Evolutionary conservation across 306 rosid genomes (phyloP), one percentile per base, ranked within the genome.

Genomic region (Heteromeles arbutifolia): DNA sequence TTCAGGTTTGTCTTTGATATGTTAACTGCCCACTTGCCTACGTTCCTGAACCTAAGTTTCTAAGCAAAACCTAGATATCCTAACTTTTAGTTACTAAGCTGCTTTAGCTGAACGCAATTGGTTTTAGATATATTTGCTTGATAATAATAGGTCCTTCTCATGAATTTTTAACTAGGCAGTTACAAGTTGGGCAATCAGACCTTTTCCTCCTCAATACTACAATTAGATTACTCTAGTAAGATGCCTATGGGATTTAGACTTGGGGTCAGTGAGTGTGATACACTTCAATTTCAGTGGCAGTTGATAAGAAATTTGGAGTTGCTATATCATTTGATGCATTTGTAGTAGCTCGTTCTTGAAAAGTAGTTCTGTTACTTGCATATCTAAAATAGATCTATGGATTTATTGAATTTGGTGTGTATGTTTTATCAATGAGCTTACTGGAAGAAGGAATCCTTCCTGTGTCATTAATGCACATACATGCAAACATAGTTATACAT

Each of bases 1-100:
- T 96, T 63, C 96, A 91, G 97, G 99, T 92, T 39, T 72, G 86
- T 80, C 66, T 39, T 12, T n/a, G 24, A 28, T 58, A 39, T 39
- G 18, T 37, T 25, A 4, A 44, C 57, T 68, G 34, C 26, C 69
- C 66, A 43, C 31, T 26, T 34, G 22, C 37, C 24, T 34, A 65
- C 24, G 21, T 9, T 10, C 69, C n/a, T 34, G 69, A 65, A 19
- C 9, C 3, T 19, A 19, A 34, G 26, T 34, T 34, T 8, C 26
- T 21, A 65, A 13, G 11, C 15, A 9, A 64, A 18, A 34, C 26
- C 0, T 65, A 19, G 48, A 37, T 65, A 34, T 32, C 39, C 37
- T 31, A 31, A 61, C 66, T 26, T 61, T 11, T 24, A 61, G 28
- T 61, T 1, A 21, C 21, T 70, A 19, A 28, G 61, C 26, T 26